phyloP scores from a whole-genome alignment of 257 asterid genomes.

The Cynanchum wilfordii region DNA sequence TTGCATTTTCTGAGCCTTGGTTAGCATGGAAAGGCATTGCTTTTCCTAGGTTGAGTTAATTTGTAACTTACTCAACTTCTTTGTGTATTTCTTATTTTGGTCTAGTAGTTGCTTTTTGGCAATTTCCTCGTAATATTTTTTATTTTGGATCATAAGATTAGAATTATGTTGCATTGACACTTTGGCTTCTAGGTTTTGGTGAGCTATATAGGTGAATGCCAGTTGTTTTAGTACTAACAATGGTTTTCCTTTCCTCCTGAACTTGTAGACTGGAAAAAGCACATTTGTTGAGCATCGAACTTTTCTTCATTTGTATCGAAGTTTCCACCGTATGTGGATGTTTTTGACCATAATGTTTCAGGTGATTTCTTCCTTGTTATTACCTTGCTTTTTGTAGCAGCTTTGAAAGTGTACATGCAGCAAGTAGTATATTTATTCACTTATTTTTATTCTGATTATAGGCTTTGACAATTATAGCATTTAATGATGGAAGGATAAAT shows the following conservation, averaged over 20 bases:
- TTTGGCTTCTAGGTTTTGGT: background rate
- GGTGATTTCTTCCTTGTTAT: constrained; percentile 35
- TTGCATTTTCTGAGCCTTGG: background rate
- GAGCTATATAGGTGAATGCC: no score
- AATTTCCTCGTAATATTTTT: background rate
- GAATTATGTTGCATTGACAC: background rate
- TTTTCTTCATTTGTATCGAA: constrained; percentile 83
- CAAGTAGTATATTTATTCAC: constrained; percentile 10
- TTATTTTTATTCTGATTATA: constrained; percentile 20
- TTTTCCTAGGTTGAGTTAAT: background rate
- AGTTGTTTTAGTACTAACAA: background rate
- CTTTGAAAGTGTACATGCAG: constrained; percentile 13
- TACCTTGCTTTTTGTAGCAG: constrained; percentile 14
- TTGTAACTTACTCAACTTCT: background rate
- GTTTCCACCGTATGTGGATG: constrained; percentile 99
- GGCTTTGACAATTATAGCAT: constrained; percentile 87
- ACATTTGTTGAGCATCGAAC: constrained; percentile 98
- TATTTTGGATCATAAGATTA: background rate
- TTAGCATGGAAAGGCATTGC: background rate
- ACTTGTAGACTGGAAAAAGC: constrained; percentile 79
- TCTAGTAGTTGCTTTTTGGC: background rate
- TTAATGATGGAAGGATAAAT: constrained; percentile 60
- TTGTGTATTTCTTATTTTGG: background rate
- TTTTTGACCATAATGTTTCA: constrained; percentile 88
- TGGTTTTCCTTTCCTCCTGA: background rate